These are phyloP conservation scores for Mucor velutinosus DNA, from an alignment of 371 early-diverging fungal species.

Conservation along the genomic window DNA sequence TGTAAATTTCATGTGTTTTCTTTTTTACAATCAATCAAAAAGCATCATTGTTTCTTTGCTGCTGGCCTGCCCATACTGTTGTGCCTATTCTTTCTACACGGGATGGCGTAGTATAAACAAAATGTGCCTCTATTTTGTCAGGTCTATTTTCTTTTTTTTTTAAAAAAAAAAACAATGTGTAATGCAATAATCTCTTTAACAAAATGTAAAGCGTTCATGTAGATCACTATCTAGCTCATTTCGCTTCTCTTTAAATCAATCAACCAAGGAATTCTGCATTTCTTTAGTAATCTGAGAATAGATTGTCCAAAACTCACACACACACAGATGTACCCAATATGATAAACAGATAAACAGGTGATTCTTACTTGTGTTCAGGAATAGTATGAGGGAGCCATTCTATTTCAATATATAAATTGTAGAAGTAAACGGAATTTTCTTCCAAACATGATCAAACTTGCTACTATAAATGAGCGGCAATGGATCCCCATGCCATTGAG, in stretches of 20 bases:
- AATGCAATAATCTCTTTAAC: too few relatives aligned
- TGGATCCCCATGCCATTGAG: background rate
- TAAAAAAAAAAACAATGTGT: too few relatives aligned
- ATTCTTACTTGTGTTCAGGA: background rate
- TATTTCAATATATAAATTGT: background rate
- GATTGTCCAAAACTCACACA: background rate
- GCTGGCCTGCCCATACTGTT: background rate
- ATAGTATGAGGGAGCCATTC: background rate
- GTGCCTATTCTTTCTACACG: too few relatives aligned
- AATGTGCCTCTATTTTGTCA: background rate
- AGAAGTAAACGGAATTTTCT: background rate
- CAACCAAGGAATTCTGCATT: background rate
- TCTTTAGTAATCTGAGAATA: background rate
- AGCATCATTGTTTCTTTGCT: background rate
- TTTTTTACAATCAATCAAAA: background rate
- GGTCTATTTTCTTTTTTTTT: too few relatives aligned
- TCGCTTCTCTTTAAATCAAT: too few relatives aligned
- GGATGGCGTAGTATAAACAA: background rate
- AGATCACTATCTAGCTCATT: too few relatives aligned
- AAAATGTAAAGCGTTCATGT: background rate
- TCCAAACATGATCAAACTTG: background rate
- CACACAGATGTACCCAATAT: background rate
- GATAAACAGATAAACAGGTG: background rate
- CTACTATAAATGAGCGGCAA: background rate
- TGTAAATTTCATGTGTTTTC: background rate